phyloP scores from a whole-genome alignment of 176 grass and related monocot species.

The Triticum aestivum region DNA sequence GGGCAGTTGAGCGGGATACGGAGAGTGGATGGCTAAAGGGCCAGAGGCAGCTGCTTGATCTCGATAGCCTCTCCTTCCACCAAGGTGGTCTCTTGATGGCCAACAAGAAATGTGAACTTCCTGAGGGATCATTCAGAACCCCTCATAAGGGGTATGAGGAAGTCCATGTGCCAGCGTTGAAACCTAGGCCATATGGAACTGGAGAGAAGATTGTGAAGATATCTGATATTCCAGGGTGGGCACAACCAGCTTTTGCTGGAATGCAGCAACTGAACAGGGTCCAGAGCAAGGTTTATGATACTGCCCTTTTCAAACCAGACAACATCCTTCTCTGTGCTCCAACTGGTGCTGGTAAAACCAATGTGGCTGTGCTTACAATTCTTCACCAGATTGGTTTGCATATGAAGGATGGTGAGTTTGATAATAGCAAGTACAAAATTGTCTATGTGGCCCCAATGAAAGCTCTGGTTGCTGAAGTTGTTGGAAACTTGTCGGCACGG shows the following conservation, averaged over 20 bases:
- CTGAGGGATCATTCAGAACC: constrained; percentile 63
- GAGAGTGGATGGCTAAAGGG: constrained; percentile 92
- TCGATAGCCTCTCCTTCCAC: constrained; percentile 80
- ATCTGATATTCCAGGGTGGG: constrained; percentile 70
- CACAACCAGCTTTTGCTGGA: constrained; percentile 67
- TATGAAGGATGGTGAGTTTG: constrained; percentile 74
- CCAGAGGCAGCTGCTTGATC: constrained; percentile 80
- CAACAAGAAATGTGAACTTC: constrained; percentile 86
- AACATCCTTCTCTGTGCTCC: constrained; percentile 91
- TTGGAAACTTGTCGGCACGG: constrained; percentile 80
- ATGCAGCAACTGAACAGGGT: constrained; percentile 94
- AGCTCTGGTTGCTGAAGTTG: constrained; percentile 93
- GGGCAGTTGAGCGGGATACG: constrained; percentile 56
- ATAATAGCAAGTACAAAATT: constrained; percentile 89
- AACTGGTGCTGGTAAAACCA: constrained; percentile 98
- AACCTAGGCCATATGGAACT: constrained; percentile 57
- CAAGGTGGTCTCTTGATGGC: constrained; percentile 94
- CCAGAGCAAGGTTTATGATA: constrained; percentile 91
- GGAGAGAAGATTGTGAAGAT: constrained; percentile 91
- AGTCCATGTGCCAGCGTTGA: constrained; percentile 76
- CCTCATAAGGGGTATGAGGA: constrained; percentile 91
- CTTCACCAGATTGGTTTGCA: constrained; percentile 87
- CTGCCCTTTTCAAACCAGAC: constrained; percentile 72
- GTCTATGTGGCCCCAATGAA: constrained; percentile 99
- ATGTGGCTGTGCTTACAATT: constrained; percentile 89